Evolutionary conservation across 345 rosid genomes (phyloP).

Genomic region (Pistacia integerrima): DNA sequence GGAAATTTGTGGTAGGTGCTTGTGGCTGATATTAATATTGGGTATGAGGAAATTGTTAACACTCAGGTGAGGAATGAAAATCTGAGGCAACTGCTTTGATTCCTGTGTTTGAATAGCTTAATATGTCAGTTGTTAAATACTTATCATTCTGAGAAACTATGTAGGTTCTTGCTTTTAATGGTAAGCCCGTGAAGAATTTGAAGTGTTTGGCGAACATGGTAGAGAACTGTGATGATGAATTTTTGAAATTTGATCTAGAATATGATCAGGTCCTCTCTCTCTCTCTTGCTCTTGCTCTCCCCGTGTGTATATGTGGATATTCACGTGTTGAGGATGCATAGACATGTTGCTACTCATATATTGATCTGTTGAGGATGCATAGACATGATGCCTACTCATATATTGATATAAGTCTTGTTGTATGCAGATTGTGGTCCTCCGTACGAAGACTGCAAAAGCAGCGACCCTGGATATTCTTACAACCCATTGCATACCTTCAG

Average conservation of each 20-base stretch:
- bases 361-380: not conserved
- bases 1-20: conserved; percentile 48
- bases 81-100: conserved; percentile 10
- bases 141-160: not conserved
- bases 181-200: conserved; percentile 66
- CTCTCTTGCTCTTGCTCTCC: not conserved
- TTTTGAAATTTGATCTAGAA: conserved; percentile 63
- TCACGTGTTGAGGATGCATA: not conserved
- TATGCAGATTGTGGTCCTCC: conserved; percentile 58
- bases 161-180: conserved; percentile 62
- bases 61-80: conserved; percentile 46
- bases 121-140: not conserved
- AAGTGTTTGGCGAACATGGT: conserved; percentile 66
- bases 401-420: not conserved
- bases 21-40: conserved; percentile 67
- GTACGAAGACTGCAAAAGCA: conserved; percentile 50
- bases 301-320: not conserved
- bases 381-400: not conserved
- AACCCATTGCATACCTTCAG: conserved; percentile 65
- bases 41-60: conserved; percentile 76
- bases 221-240: conserved; percentile 59
- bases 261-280: conserved; percentile 49
- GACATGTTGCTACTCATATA: not conserved
- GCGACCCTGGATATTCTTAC: conserved; percentile 64
- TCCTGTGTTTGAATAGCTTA: not conserved